These are phyloP conservation scores for Mycoemilia scoparia DNA, from an alignment of 192 early-diverging fungal species.

Conservation along the genomic window DNA sequence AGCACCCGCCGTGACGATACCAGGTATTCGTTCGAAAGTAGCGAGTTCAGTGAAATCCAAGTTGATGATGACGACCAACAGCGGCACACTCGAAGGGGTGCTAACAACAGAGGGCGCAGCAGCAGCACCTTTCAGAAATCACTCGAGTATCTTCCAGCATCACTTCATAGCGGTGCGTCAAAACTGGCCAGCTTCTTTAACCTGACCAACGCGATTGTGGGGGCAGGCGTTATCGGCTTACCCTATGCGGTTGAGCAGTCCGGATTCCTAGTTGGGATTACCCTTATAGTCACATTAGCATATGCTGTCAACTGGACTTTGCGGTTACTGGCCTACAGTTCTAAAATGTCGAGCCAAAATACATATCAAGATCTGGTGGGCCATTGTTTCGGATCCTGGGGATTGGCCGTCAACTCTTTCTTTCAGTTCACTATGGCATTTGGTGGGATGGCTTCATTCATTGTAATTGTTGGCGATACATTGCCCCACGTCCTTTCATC, in stretches of 20 bases:
- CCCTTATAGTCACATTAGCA: constrained; percentile 32
- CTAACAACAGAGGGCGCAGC: no score
- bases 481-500: constrained; percentile 64
- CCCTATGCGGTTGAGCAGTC: constrained; percentile 74
- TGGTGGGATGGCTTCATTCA: constrained; percentile 48
- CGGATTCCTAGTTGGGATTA: constrained; percentile 37
- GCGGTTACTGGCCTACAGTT: constrained; percentile 47
- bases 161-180: constrained; percentile 14
- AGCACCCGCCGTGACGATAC: no score
- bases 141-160: no score
- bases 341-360: constrained; percentile 55
- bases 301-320: constrained; percentile 57
- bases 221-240: constrained; percentile 71
- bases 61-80: no score
- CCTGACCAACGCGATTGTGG: constrained; percentile 87
- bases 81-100: no score
- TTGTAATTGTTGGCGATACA: constrained; percentile 62
- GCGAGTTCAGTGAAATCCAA: no score
- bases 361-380: constrained; percentile 73
- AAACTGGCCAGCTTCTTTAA: constrained; percentile 43
- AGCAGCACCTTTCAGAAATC: no score
- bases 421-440: constrained; percentile 91
- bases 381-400: constrained; percentile 63
- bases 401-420: constrained; percentile 57
- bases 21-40: no score